Base-by-base conservation (phyloP, 257 asterid genomes). In the Ophiorrhiza pumila region DNA sequence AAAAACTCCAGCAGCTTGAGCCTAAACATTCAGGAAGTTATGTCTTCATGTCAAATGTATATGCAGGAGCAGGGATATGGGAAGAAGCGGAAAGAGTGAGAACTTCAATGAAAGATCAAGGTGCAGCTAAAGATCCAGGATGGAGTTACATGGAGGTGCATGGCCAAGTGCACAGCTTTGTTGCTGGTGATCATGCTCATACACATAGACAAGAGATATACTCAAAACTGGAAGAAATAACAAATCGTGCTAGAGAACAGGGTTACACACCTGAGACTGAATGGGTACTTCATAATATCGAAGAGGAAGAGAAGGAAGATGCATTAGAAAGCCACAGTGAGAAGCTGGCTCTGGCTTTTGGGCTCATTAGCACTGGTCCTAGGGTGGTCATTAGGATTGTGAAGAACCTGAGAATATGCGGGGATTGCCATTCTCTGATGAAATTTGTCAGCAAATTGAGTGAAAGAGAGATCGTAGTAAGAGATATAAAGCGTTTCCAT, bases 401-500 rank as follows among this genome's bases (percentile, higher is more conserved):
- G 68, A 84, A 84, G 71, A 84, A 79, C 65, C 78, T 83, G 68
- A 74, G 85, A 56, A 79, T 78, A 37, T 84, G 85, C 55, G 80
- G 85, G 47, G 88, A 81, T 72, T 84, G 88, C 32, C 88, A 79
- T 71, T 79, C 85, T 57, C 61, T 79, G 41, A 78, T 81, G 82
- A 84, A 76, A 71, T 71, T 75, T 66, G 71, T 66, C 27, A 80
- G 85, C 53, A 83, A 57, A 73, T 61, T 75, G 46, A 68, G 60
- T 63, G 61, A 75, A 58, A 80, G 85, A 72, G 85, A 72, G 77
- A 81, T 78, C 73, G 77, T 84, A 39, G 68, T 76, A 25, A 70
- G 88, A 71, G 88, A 84, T 79, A 62, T 56, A 56, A 84, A 84
- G 79, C 78, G 85, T 53, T 84, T 84, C 68, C 88, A 84, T 65